Evolutionary conservation across 163 green algal genomes (phyloP), one percentile per base, ranked within the genome.

Genomic region (Scenedesmus sp.): DNA sequence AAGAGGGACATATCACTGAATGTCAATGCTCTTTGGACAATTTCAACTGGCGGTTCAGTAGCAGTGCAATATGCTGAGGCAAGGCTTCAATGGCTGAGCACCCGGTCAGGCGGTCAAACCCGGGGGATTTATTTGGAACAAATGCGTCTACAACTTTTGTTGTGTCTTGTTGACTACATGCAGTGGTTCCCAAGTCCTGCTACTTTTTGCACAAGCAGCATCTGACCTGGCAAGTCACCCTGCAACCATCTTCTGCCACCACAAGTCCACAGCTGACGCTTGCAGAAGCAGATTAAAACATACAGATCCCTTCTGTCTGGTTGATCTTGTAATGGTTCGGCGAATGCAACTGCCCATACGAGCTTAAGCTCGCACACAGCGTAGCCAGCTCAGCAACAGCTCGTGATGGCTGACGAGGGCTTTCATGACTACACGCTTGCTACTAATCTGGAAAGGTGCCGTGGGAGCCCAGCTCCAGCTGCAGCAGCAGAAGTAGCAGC

Each of bases 361-460:
- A 76, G 24, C 30, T 16, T 76, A n/a, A 76, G 65, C 65, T 76
- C 30, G n/a, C n/a, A n/a, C n/a, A n/a, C n/a, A 35, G 30, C 65
- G 65, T 20, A 18, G 6, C 1, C 30, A 76, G 65, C 65, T 76
- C 13, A 49, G 10, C 43, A 33, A 56, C 42, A 84, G 78, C 24
- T 13, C 16, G 78, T 53, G 7, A 92, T 92, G 89, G 68, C 80
- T 15, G 81, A 93, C 6, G 93, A 95, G 40, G 85, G 94, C 18
- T 97, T 96, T 35, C 90, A 95, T n/a, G 95, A 97, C 80, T 96
- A 95, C 78, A 97, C 94, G 0, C 86, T 95, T 30, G 94, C 95
- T 0, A 96, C 93, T 0, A 81, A 92, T 4, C 93, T 94, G 26
- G 95, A 97, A 70, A 94, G 89, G 95, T 96, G 12, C n/a, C 46